Evolutionary conservation across 2,329 filamentous ascomycete species (phyloP).

Genomic region (Pseudogymnoascus pannorum): DNA sequence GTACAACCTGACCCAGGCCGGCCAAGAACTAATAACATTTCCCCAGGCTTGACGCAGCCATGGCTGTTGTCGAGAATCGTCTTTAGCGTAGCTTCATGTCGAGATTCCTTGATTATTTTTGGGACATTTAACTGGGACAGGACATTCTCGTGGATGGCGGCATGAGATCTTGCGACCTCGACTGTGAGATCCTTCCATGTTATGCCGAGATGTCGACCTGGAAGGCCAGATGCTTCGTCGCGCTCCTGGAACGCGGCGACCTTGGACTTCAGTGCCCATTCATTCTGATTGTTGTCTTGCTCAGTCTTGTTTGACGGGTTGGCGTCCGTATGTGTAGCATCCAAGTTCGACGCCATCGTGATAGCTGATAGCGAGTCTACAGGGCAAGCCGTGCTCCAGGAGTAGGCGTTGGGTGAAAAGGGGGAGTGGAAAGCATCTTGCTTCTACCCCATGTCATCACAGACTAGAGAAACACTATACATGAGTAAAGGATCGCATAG

Average conservation of each 20-base stretch:
- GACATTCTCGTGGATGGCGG: constrained; percentile 59
- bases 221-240: not conserved
- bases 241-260: not conserved
- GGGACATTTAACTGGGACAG: constrained; percentile 51
- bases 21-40: constrained; percentile 65
- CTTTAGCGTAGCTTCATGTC: constrained; percentile 49
- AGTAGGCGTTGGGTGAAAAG: not conserved
- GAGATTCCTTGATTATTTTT: constrained; percentile 44
- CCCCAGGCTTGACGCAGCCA: constrained; percentile 64
- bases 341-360: not conserved
- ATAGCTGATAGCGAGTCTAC: not conserved
- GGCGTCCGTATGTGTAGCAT: not conserved
- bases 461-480: not conserved
- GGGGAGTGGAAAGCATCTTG: not conserved
- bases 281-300: not conserved
- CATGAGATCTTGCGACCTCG: constrained; percentile 51
- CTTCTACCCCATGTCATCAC: not conserved
- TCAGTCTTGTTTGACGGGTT: not conserved
- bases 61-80: constrained; percentile 59
- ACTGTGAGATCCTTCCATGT: constrained; percentile 60
- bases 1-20: constrained; percentile 64
- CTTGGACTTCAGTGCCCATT: not conserved
- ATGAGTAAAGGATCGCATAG: not conserved
- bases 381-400: not conserved
- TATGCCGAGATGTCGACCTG: constrained; percentile 47